Evolutionary conservation across 306 rosid genomes (phyloP), one percentile per base, ranked within the genome.

Genomic region (Adenanthera pavonina): DNA sequence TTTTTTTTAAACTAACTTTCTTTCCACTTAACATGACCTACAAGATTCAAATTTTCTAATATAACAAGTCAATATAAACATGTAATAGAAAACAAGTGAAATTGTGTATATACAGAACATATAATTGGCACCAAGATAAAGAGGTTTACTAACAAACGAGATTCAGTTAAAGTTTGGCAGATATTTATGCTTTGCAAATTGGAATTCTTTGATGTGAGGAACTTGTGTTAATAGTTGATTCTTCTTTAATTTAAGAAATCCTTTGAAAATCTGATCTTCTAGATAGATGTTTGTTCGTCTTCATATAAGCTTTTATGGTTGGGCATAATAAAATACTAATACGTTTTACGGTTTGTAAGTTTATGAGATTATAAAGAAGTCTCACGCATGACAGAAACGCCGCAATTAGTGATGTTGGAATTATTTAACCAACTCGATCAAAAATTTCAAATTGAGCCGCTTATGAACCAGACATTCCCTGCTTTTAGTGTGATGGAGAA

Each of bases 361-460:
- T 25, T 25, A 8, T 53, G 16, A 53, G 57, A 51, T 51, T 51
- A 51, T 2, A 2, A 54, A 57, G 20, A 59, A 10, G 65, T 20
- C 36, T 20, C 6, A 13, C 16, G 9, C 69, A 34, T 13, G 69
- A 13, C 69, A 35, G 13, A 33, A 33, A 13, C 5, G 34, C 69
- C 44, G 17, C 34, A 62, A 34, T 6, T 2, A 34, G 36, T 14
- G 4, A 8, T 44, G 7, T 44, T 44, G 4, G 14, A 8, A 11
- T 11, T 8, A 11, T 2, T 8, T 46, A 79, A 54, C 60, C 72
- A 76, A 25, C 35, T 60, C 9, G 36, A 72, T 71, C 74, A 69
- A 83, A 56, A 75, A 62, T 62, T 52, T 78, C 76, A 83, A 70
- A 59, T 54, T 62, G 38, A 74, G 44, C 35, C 5, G 67, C 12